Conservation (phyloP, 192 early-diverging fungal species). For the Dispira parvispora region DNA sequence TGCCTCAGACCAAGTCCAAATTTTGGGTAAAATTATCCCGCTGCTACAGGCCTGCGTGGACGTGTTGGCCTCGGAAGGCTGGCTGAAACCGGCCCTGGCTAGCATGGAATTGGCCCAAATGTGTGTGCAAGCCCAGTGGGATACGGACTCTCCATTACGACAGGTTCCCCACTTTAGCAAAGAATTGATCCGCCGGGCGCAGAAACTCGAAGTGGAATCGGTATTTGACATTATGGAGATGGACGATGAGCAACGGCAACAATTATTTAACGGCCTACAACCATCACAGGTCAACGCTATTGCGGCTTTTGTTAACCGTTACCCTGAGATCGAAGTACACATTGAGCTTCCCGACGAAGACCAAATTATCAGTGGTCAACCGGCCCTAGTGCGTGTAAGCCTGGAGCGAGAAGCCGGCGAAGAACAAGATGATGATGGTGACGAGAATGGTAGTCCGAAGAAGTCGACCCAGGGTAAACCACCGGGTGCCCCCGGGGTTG, state of each 20-base stretch:
- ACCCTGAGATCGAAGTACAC: conserved; percentile 78
- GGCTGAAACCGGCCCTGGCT: conserved; percentile 73
- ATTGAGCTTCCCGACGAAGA: conserved; percentile 50
- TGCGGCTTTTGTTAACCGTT: conserved; percentile 75
- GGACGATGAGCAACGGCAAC: conserved; percentile 66
- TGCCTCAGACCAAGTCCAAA: conserved; percentile 71
- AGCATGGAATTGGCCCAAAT: conserved; percentile 98
- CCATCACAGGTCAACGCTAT: conserved; percentile 55
- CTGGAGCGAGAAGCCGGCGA: conserved; percentile 78
- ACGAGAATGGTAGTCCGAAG: conserved; percentile 7
- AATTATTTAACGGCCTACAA: conserved; percentile 41
- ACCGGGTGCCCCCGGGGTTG: conserved; percentile 24
- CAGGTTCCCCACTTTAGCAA: conserved; percentile 78
- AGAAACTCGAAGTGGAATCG: conserved; percentile 51
- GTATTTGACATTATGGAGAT: conserved; percentile 92
- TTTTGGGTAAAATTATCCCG: conserved; percentile 49
- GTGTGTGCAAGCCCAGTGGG: conserved; percentile 94
- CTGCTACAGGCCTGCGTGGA: conserved; percentile 89
- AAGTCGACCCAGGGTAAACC: background rate
- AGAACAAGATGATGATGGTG: conserved; percentile 35
- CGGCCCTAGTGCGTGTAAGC: conserved; percentile 45
- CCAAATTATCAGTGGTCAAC: conserved; percentile 39
- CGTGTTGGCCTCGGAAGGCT: conserved; percentile 81
- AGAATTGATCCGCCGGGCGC: conserved; percentile 53
- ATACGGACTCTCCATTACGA: conserved; percentile 73